Percentiles rank a stretch among this genome's conserved stretches.
Evolutionary conservation across 2,329 filamentous ascomycete species (phyloP).

Genomic region (Lasiodiplodia gonubiensis): DNA sequence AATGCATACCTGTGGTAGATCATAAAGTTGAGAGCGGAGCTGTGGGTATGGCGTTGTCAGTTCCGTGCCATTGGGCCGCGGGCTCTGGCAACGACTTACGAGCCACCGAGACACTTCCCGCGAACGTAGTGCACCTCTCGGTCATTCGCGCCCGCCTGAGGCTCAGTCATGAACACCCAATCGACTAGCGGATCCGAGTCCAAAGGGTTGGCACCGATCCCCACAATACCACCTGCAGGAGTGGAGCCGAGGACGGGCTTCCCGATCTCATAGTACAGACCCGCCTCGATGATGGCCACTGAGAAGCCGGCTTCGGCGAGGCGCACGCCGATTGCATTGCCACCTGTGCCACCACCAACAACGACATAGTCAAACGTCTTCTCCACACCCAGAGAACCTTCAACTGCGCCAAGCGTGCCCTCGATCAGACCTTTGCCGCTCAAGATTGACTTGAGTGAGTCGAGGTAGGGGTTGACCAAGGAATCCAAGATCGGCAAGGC

Average conservation of each 20-base stretch:
- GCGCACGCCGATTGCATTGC: constrained; percentile 35
- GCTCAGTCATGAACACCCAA: constrained; percentile 36
- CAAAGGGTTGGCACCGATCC: constrained; percentile 31
- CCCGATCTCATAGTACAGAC: constrained; percentile 37
- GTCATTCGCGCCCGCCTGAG: constrained; percentile 32
- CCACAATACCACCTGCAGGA: constrained; percentile 36
- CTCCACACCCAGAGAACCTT: constrained; percentile 1
- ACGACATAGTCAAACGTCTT: constrained; percentile 26
- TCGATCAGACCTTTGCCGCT: constrained; percentile 20
- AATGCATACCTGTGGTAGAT: background rate
- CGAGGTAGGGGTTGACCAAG: constrained; percentile 1
- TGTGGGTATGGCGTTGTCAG: background rate
- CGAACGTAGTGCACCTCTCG: constrained; percentile 36
- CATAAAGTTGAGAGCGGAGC: background rate
- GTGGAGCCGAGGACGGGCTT: constrained; percentile 36
- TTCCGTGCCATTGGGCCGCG: background rate
- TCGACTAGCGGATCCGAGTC: constrained; percentile 39
- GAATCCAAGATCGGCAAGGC: background rate
- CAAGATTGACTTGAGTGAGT: constrained; percentile 29
- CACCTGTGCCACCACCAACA: constrained; percentile 33
- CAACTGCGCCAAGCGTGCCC: constrained; percentile 8
- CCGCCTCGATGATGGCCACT: constrained; percentile 45
- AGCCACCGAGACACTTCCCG: constrained; percentile 32
- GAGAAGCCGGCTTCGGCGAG: constrained; percentile 31
- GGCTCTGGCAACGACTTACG: constrained; percentile 22